phyloP scores from a whole-genome alignment of 2,329 filamentous ascomycete species.

The Neofusicoccum umdonicola region DNA sequence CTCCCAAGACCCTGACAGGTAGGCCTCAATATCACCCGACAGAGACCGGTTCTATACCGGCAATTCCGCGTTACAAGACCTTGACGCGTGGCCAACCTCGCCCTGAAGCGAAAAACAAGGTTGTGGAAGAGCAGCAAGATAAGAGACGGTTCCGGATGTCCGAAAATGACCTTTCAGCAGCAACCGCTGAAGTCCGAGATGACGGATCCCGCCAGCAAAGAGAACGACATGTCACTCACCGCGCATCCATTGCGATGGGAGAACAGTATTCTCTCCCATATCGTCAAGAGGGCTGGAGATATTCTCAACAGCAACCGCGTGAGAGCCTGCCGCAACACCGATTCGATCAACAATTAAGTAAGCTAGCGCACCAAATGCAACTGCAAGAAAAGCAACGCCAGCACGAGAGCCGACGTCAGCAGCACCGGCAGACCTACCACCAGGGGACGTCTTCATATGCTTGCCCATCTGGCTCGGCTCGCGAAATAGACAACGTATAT shows the following conservation, averaged over 20 bases:
- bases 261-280: not conserved
- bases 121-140: not conserved
- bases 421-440: too few relatives aligned
- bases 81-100: not conserved
- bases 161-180: not conserved
- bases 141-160: not conserved
- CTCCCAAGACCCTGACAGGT: not conserved
- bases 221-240: not conserved
- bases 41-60: not conserved
- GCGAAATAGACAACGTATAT: too few relatives aligned
- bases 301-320: constrained; percentile 30
- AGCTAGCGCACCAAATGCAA: too few relatives aligned
- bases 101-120: not conserved
- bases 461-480: too few relatives aligned
- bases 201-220: not conserved
- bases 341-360: too few relatives aligned
- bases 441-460: too few relatives aligned
- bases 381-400: too few relatives aligned
- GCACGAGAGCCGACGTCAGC: too few relatives aligned
- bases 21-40: not conserved
- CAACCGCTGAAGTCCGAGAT: not conserved
- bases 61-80: not conserved
- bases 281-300: not conserved
- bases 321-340: too few relatives aligned
- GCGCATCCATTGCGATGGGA: not conserved